Percentiles rank a stretch among this genome's conserved stretches.
phyloP scores from a whole-genome alignment of 2,329 filamentous ascomycete genomes.

The Fusarium mangiferae region DNA sequence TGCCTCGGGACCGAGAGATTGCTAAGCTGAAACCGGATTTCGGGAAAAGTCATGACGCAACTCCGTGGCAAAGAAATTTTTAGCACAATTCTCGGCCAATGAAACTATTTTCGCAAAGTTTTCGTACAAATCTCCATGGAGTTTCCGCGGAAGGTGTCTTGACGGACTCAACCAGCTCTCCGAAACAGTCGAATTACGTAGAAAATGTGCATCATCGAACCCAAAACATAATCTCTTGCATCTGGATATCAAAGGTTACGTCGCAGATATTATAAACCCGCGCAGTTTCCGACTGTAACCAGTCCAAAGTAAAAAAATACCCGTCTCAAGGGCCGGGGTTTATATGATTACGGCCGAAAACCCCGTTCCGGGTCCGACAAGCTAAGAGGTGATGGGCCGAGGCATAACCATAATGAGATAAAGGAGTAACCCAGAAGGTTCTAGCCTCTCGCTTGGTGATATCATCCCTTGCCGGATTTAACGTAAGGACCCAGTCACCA shows the following conservation, averaged over 20 bases:
- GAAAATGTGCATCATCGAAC: neutral
- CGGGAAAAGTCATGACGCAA: conserved; percentile 11
- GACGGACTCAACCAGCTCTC: neutral
- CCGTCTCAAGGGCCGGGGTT: conserved; percentile 8
- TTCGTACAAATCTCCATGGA: conserved; percentile 12
- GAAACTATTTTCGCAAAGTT: neutral
- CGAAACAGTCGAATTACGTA: neutral
- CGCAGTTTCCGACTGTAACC: neutral
- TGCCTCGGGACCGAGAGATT: neutral
- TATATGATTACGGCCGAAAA: conserved; percentile 30
- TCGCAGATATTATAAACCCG: neutral
- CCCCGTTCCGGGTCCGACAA: conserved; percentile 26
- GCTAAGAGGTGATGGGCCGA: conserved; percentile 9
- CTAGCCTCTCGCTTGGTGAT: conserved; percentile 22
- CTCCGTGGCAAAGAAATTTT: conserved; percentile 6
- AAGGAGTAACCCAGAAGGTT: conserved; percentile 2
- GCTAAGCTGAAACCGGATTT: conserved; percentile 16
- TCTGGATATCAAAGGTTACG: neutral
- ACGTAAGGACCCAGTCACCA: conserved; percentile 8
- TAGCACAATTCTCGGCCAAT: neutral
- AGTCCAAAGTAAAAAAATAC: neutral
- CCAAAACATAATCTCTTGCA: neutral
- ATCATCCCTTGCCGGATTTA: conserved; percentile 23
- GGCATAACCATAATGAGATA: conserved; percentile 1
- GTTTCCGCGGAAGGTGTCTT: neutral